Percentiles rank a stretch among this genome's conserved stretches.
Conservation (phyloP, 2,329 filamentous ascomycete species). For the Blastomyces silverae region DNA sequence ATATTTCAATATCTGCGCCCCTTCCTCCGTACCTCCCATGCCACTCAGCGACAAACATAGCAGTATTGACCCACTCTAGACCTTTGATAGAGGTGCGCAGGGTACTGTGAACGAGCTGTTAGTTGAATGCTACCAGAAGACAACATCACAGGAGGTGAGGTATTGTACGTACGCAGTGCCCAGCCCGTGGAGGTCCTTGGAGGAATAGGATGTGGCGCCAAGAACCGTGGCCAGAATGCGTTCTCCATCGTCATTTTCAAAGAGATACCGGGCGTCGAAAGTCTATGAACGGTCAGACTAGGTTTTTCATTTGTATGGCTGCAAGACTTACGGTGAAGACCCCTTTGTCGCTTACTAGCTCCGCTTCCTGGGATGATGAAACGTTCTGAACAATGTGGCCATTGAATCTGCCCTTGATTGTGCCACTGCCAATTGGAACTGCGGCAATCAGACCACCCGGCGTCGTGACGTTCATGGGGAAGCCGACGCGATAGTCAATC, state of each 20-base stretch:
- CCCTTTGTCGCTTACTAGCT: background rate
- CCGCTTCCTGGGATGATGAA: background rate
- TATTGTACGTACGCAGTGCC: background rate
- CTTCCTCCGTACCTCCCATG: background rate
- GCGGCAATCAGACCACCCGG: background rate
- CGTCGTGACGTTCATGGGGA: background rate
- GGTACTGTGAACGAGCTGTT: background rate
- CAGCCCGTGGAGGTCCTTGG: background rate
- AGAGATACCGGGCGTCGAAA: background rate
- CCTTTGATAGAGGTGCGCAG: background rate
- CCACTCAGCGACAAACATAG: conserved; percentile 1
- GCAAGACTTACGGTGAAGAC: background rate
- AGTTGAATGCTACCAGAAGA: background rate
- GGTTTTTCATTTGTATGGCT: background rate
- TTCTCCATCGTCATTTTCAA: background rate
- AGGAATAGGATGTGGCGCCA: background rate
- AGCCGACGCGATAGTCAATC: background rate
- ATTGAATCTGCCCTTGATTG: background rate
- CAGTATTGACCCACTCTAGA: background rate
- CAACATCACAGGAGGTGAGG: background rate
- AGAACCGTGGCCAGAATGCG: background rate
- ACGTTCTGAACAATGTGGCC: background rate
- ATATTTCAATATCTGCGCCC: background rate
- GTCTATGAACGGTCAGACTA: background rate
- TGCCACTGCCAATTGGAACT: background rate